Evolutionary conservation across 805 yeast genomes (phyloP), one percentile per base, ranked within the genome.

Genomic region (Metschnikowia hibisci): DNA sequence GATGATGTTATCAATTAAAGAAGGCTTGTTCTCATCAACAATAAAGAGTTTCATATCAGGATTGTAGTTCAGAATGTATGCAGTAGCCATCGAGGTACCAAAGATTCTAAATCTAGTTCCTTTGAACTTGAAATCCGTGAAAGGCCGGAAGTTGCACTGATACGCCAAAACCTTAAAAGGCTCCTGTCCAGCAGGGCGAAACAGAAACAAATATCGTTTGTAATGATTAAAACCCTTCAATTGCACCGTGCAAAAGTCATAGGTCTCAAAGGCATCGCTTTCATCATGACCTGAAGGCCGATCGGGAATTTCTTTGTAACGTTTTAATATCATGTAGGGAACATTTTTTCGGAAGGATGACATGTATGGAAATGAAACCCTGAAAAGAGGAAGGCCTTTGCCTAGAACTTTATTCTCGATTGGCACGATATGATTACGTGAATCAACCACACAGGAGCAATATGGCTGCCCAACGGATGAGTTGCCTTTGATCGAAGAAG

Each of bases 71-170:
- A 53, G 45, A n/a, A 62, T 50, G 47, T 63, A 58, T 3, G 64
- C 62, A 44, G 57, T 55, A 2, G 59, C 43, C n/a, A 65, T 45
- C 5, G 71, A 48, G 4, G 71, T 60, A 4, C 75, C 74, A 14
- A 64, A 37, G 4, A 68, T 54, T 36, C 75, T 57, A 49, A 70
- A 70, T 11, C 72, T 51, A 3, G 73, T 68, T 31, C 47, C 49
- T 30, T 59, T 58, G 47, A 66, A 69, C 25, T 39, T 53, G 49
- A 70, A 70, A 53, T 70, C 75, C 9, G 70, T 59, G 48, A 63
- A 66, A 3, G 74, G 69, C 42, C 61, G 57, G 48, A 53, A 57
- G 42, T 61, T 62, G 53, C 65, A 61, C 50, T 66, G 67, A 43
- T 69, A 69, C 37, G 61, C 54, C 5, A 61, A 32, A 7, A 70